Evolutionary conservation across 495 filamentous ascomycete species (phyloP).

Genomic region (Aspergillus kassunensis): DNA sequence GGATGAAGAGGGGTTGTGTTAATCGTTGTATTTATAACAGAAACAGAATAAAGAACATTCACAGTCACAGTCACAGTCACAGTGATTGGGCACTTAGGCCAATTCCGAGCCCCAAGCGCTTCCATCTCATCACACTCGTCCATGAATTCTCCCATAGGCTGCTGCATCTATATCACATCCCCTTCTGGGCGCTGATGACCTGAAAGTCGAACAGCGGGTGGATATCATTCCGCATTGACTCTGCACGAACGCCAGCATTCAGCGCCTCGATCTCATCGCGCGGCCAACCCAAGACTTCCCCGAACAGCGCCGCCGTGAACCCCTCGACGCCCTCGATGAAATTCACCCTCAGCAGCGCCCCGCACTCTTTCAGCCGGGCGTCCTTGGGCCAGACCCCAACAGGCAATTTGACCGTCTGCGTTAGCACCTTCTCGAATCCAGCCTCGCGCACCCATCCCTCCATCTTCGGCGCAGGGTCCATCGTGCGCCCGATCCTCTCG

Average conservation of each 20-base stretch:
- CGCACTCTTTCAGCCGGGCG: constrained; percentile 35
- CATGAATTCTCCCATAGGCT: background rate
- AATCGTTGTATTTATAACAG: too few relatives aligned
- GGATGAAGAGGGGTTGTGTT: too few relatives aligned
- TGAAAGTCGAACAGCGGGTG: constrained; percentile 20
- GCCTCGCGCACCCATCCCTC: constrained; percentile 26
- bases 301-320: constrained; percentile 37
- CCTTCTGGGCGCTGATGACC: constrained; percentile 14
- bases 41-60: too few relatives aligned
- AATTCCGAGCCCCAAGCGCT: too few relatives aligned
- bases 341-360: constrained; percentile 23
- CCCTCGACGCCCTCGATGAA: constrained; percentile 34
- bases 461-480: constrained; percentile 28
- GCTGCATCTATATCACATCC: background rate
- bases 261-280: constrained; percentile 48
- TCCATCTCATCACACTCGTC: background rate
- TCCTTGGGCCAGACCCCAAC: constrained; percentile 38
- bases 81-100: too few relatives aligned
- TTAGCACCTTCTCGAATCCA: constrained; percentile 31
- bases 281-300: constrained; percentile 45
- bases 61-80: too few relatives aligned
- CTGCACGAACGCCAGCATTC: constrained; percentile 20
- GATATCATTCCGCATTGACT: constrained; percentile 8
- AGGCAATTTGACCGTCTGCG: constrained; percentile 26
- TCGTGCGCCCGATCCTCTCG: constrained; percentile 26